Percentiles rank a stretch among this genome's conserved stretches.
These are phyloP conservation scores for Lentinula edodes DNA, from an alignment of 768 basidiomycete species.

Conservation along the genomic window DNA sequence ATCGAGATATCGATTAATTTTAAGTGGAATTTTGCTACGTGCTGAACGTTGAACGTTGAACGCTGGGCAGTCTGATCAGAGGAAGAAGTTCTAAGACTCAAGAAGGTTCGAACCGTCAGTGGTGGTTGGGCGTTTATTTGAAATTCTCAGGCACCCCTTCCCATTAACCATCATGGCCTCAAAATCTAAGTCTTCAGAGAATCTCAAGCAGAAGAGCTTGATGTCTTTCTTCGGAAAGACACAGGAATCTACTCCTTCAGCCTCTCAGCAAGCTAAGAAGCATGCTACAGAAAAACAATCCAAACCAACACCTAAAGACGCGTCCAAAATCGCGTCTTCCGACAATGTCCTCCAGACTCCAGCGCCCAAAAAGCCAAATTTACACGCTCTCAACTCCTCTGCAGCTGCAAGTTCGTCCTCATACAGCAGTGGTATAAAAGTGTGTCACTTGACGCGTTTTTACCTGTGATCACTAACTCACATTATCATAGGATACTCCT, in stretches of 20 bases:
- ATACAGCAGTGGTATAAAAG: constrained; percentile 34
- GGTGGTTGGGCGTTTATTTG: neutral
- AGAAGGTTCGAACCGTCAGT: too few relatives aligned
- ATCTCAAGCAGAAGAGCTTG: constrained; percentile 69
- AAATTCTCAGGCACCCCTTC: neutral
- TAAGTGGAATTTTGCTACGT: too few relatives aligned
- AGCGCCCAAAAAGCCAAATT: constrained; percentile 26
- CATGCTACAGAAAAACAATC: constrained; percentile 9
- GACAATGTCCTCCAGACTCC: constrained; percentile 32
- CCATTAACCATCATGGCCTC: constrained; percentile 9
- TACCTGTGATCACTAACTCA: neutral
- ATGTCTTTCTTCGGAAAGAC: constrained; percentile 58
- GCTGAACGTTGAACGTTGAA: too few relatives aligned
- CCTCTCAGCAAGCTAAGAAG: constrained; percentile 15
- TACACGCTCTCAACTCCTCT: constrained; percentile 30
- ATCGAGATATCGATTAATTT: too few relatives aligned
- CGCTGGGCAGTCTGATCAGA: too few relatives aligned
- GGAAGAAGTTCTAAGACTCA: too few relatives aligned
- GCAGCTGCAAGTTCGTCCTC: constrained; percentile 33
- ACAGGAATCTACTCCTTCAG: constrained; percentile 16
- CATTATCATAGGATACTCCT: constrained; percentile 43
- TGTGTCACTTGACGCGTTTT: constrained; percentile 2
- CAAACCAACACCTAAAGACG: constrained; percentile 17
- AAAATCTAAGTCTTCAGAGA: constrained; percentile 33
- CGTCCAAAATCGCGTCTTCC: constrained; percentile 23